Evolutionary conservation across 139 green algal species (phyloP).

Genomic region (Eudorina sp.): DNA sequence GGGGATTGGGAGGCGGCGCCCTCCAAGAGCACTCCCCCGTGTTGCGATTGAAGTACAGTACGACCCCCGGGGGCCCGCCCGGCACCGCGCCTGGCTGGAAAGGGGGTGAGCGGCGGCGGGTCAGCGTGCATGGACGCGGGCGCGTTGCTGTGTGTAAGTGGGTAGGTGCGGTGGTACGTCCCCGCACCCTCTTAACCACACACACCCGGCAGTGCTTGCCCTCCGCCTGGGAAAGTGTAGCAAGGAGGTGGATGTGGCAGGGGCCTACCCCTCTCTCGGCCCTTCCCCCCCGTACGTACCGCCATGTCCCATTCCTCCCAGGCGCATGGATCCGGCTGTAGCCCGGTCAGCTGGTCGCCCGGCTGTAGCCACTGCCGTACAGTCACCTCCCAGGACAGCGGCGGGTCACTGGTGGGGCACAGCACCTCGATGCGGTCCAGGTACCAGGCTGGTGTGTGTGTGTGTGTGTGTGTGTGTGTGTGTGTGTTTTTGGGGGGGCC

Average conservation of each 20-base stretch:
- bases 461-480: too few relatives aligned
- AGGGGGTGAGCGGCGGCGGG: too few relatives aligned
- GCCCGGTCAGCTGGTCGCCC: not conserved
- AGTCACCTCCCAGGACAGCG: constrained; percentile 16
- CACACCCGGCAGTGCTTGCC: too few relatives aligned
- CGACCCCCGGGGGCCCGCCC: not conserved
- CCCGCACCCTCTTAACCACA: too few relatives aligned
- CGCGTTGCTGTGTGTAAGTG: too few relatives aligned
- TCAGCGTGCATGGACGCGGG: too few relatives aligned
- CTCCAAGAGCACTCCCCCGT: not conserved
- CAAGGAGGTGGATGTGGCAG: not conserved
- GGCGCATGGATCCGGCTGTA: constrained; percentile 40
- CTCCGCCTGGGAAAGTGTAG: not conserved
- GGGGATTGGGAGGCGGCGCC: not conserved
- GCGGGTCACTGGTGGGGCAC: constrained; percentile 30
- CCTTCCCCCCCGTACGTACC: constrained; percentile 13
- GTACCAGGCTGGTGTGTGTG: constrained; percentile 24
- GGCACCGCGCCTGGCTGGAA: too few relatives aligned
- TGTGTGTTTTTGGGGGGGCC: too few relatives aligned
- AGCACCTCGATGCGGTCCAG: constrained; percentile 29
- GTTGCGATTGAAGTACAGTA: constrained; percentile 28
- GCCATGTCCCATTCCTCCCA: constrained; percentile 63
- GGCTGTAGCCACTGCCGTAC: constrained; percentile 30
- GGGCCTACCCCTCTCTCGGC: not conserved
- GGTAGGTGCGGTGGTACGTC: too few relatives aligned